Base-by-base conservation (phyloP, 257 asterid species). In the Paraleonurus japonicus region DNA sequence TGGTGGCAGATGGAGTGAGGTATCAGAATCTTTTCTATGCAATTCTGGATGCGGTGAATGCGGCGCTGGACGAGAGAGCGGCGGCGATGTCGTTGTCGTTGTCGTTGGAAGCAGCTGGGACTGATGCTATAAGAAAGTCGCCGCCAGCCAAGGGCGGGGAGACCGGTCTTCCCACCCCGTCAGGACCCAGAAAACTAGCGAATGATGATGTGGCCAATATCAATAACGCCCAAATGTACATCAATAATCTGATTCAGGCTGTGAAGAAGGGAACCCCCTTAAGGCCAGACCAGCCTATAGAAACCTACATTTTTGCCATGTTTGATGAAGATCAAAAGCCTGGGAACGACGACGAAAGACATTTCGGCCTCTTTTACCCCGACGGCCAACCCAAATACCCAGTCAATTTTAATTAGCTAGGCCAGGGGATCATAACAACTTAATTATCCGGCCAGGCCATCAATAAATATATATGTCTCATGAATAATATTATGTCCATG, bases 241-340 rank as follows among this genome's bases (percentile, higher is more conserved):
- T 15, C 7, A 68, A 55, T 27, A 78, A 78, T 68, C 58, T 78
- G 76, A 12, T 78, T 20, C 47, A 65, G 2, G 79, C 64, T 4
- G 82, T 73, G 33, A 78, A 63, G 58, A 63, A 4, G 5, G 82
- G 82, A 2, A 73, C 69, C 3, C 82, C 82, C 1, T 61, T 22
- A 30, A 73, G 72, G 17, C 79, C 73, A 0, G 35, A 19, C 0
- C 9, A 48, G 19, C 64, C 79, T 4, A 78, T 78, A 0, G 73
- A 78, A 13, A 69, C 82, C 0, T 80, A 75, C 30, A 37, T 80
- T 11, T 80, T 80, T 24, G 78, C 70, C 2, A 57, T 76, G 83
- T 61, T 73, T 62, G 79, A 78, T 68, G 79, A 78, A 11, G 17
- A 54, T 73, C 28, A n/a, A 64, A 73, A 72, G 78, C 55, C 55